Evolutionary conservation across 2,329 filamentous ascomycete genomes (phyloP).

Genomic region (Cadophora sp.): DNA sequence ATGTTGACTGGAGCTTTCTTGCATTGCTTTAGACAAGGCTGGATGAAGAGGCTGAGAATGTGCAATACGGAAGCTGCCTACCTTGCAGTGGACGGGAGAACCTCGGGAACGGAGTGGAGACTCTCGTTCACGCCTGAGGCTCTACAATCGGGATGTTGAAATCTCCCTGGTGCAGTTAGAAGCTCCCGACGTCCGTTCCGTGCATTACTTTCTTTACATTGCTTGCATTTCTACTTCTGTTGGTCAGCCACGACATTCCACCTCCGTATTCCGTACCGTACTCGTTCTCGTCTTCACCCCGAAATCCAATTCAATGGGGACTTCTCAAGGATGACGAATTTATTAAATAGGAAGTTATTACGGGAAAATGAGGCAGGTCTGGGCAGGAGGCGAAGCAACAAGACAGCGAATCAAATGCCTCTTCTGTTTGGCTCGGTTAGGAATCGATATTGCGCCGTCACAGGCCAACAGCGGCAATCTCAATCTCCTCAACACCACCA

Average conservation of each 20-base stretch:
- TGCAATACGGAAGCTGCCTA: neutral
- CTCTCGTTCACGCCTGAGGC: neutral
- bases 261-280: neutral
- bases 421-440: neutral
- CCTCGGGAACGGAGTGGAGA: neutral
- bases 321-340: conserved; percentile 9
- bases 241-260: neutral
- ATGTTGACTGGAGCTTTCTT: neutral
- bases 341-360: conserved; percentile 5
- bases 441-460: conserved; percentile 15
- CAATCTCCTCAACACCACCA: conserved; percentile 23
- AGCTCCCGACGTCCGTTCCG: no score
- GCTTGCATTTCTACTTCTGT: neutral
- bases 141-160: no score
- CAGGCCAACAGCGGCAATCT: conserved; percentile 25
- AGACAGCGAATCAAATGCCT: neutral
- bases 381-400: conserved; percentile 1
- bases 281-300: neutral
- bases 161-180: no score
- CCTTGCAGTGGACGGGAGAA: neutral
- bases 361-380: conserved; percentile 9
- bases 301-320: neutral
- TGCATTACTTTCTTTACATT: no score
- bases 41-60: conserved; percentile 14
- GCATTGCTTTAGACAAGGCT: neutral